These are phyloP conservation scores for Arachis hypogaea DNA, from an alignment of 306 rosid genomes.

Conservation along the genomic window DNA sequence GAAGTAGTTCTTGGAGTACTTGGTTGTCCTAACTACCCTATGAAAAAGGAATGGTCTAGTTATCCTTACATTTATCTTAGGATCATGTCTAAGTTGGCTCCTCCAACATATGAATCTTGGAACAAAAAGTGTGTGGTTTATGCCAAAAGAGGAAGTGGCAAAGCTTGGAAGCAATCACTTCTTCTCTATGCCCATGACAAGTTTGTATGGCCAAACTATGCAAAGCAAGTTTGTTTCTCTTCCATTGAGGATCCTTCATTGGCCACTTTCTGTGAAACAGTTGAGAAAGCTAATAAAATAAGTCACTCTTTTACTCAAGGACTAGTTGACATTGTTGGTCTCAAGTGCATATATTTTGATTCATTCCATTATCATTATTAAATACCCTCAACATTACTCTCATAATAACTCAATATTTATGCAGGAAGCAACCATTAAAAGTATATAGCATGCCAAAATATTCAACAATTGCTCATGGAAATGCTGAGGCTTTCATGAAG, in stretches of 20 bases:
- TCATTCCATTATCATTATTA: conserved; percentile 22
- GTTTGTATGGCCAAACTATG: conserved; percentile 78
- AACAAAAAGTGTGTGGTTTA: conserved; percentile 84
- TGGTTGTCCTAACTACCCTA: conserved; percentile 95
- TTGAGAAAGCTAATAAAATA: conserved; percentile 71
- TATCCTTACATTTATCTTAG: conserved; percentile 76
- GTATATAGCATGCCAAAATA: conserved; percentile 81
- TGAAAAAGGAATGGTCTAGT: conserved; percentile 82
- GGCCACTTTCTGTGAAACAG: conserved; percentile 87
- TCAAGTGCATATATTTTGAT: conserved; percentile 54
- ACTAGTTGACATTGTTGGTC: conserved; percentile 82
- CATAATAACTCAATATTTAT: conserved; percentile 14
- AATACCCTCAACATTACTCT: not conserved
- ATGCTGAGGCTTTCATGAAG: conserved; percentile 95
- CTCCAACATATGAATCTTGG: conserved; percentile 68
- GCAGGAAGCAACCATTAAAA: conserved; percentile 76
- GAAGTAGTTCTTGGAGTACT: conserved; percentile 85
- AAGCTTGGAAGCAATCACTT: conserved; percentile 90
- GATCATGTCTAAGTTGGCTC: conserved; percentile 67
- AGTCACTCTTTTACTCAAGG: conserved; percentile 88
- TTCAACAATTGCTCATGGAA: conserved; percentile 88
- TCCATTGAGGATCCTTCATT: conserved; percentile 67
- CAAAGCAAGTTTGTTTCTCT: conserved; percentile 67
- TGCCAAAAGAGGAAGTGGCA: conserved; percentile 73
- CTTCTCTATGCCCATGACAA: conserved; percentile 52